These are phyloP conservation scores for Pythium dissimile DNA, from an alignment of 352 stramenopile genomes.

Conservation along the genomic window DNA sequence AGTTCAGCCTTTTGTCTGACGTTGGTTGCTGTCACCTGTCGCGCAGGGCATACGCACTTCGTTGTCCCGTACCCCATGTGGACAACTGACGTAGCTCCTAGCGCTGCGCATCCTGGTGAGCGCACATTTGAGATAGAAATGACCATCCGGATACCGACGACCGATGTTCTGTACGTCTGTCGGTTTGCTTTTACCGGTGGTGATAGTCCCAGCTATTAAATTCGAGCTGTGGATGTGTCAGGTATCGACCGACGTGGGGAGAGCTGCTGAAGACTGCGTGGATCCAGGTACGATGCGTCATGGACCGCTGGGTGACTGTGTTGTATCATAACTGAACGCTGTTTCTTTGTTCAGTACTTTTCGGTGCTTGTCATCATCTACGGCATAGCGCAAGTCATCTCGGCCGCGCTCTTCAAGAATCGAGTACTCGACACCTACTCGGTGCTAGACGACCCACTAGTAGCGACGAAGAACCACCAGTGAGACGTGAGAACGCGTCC, in stretches of 20 bases:
- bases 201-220: not conserved
- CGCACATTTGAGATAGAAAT: constrained; percentile 36
- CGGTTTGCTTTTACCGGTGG: not conserved
- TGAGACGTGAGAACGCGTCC: no score
- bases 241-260: constrained; percentile 52
- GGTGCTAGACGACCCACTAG: constrained; percentile 12
- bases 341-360: constrained; percentile 17
- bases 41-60: constrained; percentile 35
- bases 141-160: constrained; percentile 38
- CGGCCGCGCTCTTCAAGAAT: constrained; percentile 17
- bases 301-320: not conserved
- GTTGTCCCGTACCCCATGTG: constrained; percentile 38
- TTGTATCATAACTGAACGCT: not conserved
- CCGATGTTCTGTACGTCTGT: constrained; percentile 26
- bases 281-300: constrained; percentile 43
- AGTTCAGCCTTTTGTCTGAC: not conserved
- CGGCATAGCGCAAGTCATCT: constrained; percentile 8
- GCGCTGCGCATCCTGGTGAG: not conserved
- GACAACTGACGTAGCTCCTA: constrained; percentile 27
- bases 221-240: constrained; percentile 12
- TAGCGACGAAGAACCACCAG: constrained; percentile 17
- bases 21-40: not conserved
- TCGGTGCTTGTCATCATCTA: constrained; percentile 20
- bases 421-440: constrained; percentile 21
- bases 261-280: constrained; percentile 63